These are phyloP conservation scores for Suillus cothurnatus DNA, from an alignment of 768 basidiomycete species.

Conservation along the genomic window DNA sequence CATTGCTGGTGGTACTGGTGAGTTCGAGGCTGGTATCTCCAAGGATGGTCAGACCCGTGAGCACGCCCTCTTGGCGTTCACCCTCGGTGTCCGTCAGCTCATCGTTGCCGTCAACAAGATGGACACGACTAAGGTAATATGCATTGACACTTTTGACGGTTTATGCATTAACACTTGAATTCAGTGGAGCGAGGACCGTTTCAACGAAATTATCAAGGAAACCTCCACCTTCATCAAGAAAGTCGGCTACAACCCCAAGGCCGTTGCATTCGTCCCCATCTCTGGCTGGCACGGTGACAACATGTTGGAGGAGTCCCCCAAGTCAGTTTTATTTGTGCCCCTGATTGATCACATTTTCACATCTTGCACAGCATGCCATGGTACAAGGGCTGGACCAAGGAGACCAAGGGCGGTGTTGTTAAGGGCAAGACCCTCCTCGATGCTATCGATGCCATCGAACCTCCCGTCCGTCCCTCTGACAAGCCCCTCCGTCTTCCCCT, in stretches of 20 bases:
- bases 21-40: constrained; percentile 99
- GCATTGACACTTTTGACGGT: not conserved
- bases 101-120: constrained; percentile 99
- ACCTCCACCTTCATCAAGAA: constrained; percentile 98
- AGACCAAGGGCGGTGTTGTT: constrained; percentile 87
- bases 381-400: constrained; percentile 99
- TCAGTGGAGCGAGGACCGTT: constrained; percentile 98
- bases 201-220: constrained; percentile 99
- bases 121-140: constrained; percentile 95
- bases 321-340: constrained; percentile 51
- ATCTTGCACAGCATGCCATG: constrained; percentile 80
- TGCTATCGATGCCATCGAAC: constrained; percentile 99
- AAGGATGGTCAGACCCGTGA: constrained; percentile 99
- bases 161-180: constrained; percentile 10
- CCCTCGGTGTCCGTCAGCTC: constrained; percentile 99
- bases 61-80: constrained; percentile 99
- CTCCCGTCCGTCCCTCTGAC: constrained; percentile 94
- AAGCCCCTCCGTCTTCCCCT: constrained; percentile 99
- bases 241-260: constrained; percentile 99
- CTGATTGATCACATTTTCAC: constrained; percentile 18
- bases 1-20: constrained; percentile 98
- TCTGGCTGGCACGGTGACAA: constrained; percentile 99
- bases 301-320: constrained; percentile 99
- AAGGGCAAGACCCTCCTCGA: constrained; percentile 99
- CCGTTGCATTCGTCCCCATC: constrained; percentile 98